A percentile compares a stretch with the other conserved stretches of the same genome.
Conservation (phyloP, 2,329 filamentous ascomycete species). For the Fusarium subtropicale region DNA sequence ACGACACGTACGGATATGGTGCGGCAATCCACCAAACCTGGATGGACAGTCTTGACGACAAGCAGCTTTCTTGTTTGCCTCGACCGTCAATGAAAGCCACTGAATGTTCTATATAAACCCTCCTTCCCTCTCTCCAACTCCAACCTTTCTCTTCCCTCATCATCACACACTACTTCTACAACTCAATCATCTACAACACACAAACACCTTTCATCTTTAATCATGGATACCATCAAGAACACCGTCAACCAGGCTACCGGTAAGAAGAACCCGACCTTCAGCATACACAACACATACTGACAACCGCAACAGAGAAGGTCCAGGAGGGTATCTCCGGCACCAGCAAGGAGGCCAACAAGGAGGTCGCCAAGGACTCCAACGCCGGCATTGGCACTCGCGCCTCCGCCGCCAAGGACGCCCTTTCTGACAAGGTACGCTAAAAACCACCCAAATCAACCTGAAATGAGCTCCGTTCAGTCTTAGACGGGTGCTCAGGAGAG, state of each 20-base stretch:
- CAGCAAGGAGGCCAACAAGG: constrained; percentile 78
- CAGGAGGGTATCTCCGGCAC: constrained; percentile 66
- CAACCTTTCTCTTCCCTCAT: not conserved
- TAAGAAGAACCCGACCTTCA: not conserved
- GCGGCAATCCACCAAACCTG: constrained; percentile 14
- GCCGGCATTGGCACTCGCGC: constrained; percentile 64
- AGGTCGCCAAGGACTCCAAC: constrained; percentile 72
- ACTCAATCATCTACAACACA: constrained; percentile 21
- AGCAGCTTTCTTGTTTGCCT: not conserved
- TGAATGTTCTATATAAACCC: constrained; percentile 40
- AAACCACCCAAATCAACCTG: not conserved
- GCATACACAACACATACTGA: not conserved
- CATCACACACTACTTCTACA: constrained; percentile 18
- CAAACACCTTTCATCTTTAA: constrained; percentile 11
- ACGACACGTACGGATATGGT: not conserved
- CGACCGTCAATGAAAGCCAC: not conserved
- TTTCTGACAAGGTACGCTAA: constrained; percentile 56
- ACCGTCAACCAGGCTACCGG: constrained; percentile 62
- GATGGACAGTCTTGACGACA: constrained; percentile 28
- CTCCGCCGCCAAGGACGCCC: constrained; percentile 62
- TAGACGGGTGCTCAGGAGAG: not conserved
- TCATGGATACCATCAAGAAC: constrained; percentile 68
- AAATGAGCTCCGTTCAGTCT: not conserved
- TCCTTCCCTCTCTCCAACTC: not conserved
- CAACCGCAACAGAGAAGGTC: constrained; percentile 60